Base-by-base conservation (phyloP, 306 rosid species). In the Quercus aquifolioides region DNA sequence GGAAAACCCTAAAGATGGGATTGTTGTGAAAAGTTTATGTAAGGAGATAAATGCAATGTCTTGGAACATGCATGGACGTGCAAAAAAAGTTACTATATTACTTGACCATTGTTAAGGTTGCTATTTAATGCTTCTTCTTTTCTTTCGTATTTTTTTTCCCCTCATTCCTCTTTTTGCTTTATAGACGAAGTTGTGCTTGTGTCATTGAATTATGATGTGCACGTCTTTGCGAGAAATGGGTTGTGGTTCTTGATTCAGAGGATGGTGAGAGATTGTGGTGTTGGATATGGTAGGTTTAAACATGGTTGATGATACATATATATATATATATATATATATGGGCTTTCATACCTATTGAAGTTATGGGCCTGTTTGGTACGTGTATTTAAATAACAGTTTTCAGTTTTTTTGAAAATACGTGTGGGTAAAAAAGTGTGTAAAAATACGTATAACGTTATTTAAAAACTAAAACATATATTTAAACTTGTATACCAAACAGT, bases 1-100 rank as follows among this genome's bases (percentile, higher is more conserved):
- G 55, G 77, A 67, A 57, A 75, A 76, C 78, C 69, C 81, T 69
- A 79, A n/a, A 64, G 58, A 43, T 55, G 18, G 38, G 28, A 65
- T 55, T 23, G 58, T 55, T 21, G 55, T 77, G 78, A 73, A 82
- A 71, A 64, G 56, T 11, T 77, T 74, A 38, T 26, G 57, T 59
- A 70, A 38, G 65, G 77, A 71, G 85, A 77, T 68, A 79, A 78
- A 74, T 73, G 41, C 87, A 79, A 86, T 79, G 78, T 80, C 83
- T 77, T 80, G 82, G 83, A 68, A 87, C 81, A 74, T 72, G 78
- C 70, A 77, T 82, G 80, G 55, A 77, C 52, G 84, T 81, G 86
- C 78, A 86, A 86, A 54, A 85, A 82, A 78, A 9, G 69, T 76
- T 57, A 77, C 18, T 46, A 54, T 73, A 71, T 83, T 83, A 85